phyloP scores from a whole-genome alignment of 176 grass and related monocot genomes.

The Carex littledalei region DNA sequence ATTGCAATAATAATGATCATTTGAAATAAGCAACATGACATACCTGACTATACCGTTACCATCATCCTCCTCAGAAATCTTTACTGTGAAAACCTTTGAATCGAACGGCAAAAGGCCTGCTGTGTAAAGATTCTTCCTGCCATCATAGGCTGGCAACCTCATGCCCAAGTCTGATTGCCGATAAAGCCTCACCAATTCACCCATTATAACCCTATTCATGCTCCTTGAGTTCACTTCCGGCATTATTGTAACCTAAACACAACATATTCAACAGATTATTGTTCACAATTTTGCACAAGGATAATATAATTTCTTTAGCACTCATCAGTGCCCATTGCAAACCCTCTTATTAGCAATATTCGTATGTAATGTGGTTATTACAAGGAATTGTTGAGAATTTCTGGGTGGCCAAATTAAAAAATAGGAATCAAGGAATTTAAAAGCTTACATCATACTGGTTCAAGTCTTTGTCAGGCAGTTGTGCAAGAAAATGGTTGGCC shows the following conservation, averaged over 20 bases:
- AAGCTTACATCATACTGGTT: constrained; percentile 58
- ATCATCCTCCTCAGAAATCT: constrained; percentile 57
- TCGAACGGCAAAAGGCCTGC: constrained; percentile 66
- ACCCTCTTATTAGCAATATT: neutral
- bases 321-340: neutral
- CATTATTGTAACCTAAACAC: constrained; percentile 65
- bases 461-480: constrained; percentile 61
- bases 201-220: constrained; percentile 74
- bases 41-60: constrained; percentile 64
- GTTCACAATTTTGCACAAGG: neutral
- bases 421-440: neutral
- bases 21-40: neutral
- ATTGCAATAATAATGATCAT: neutral
- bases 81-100: constrained; percentile 80
- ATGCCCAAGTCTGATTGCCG: constrained; percentile 57
- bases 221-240: constrained; percentile 75
- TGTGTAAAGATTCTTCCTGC: constrained; percentile 89
- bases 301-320: neutral
- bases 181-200: constrained; percentile 78
- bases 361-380: neutral
- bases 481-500: constrained; percentile 61
- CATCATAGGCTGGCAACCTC: constrained; percentile 90
- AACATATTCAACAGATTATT: neutral
- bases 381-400: neutral
- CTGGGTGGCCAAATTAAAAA: neutral